phyloP scores from a whole-genome alignment of 805 yeast species.

The Nakazawaea pomicola region DNA sequence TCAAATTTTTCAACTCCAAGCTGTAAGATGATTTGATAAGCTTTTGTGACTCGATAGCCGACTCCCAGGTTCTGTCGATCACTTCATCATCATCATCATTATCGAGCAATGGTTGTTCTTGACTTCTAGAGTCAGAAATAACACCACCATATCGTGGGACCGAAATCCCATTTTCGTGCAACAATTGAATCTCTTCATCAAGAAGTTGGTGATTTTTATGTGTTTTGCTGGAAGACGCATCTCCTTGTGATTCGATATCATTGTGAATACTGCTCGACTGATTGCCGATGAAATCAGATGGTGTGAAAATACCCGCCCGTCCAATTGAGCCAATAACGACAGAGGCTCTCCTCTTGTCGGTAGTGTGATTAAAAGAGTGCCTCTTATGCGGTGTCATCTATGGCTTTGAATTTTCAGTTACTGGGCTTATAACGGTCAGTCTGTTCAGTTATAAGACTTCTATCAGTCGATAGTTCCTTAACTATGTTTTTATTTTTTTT shows the following conservation, averaged over 20 bases:
- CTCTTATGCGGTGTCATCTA: conserved; percentile 17
- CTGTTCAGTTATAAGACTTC: too few relatives aligned
- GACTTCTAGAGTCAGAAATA: background rate
- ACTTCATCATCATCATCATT: background rate
- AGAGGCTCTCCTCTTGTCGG: conserved; percentile 45
- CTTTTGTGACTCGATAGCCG: conserved; percentile 1
- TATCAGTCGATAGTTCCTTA: too few relatives aligned
- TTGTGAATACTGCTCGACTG: background rate
- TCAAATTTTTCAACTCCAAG: conserved; percentile 22
- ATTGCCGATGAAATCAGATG: conserved; percentile 37
- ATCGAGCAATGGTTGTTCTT: background rate
- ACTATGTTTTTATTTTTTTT: too few relatives aligned
- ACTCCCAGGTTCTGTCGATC: conserved; percentile 3
- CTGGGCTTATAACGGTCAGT: background rate
- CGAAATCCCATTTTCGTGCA: conserved; percentile 7
- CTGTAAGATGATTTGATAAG: conserved; percentile 1
- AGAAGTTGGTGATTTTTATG: background rate
- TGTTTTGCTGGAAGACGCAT: background rate
- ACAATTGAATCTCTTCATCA: conserved; percentile 6
- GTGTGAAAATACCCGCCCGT: conserved; percentile 46
- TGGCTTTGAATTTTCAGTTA: background rate
- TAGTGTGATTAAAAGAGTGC: conserved; percentile 33
- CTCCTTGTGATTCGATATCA: background rate
- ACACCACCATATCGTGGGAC: background rate
- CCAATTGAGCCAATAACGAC: conserved; percentile 48